phyloP scores from a whole-genome alignment of 345 rosid genomes.

The Erysimum cheiranthoides region DNA sequence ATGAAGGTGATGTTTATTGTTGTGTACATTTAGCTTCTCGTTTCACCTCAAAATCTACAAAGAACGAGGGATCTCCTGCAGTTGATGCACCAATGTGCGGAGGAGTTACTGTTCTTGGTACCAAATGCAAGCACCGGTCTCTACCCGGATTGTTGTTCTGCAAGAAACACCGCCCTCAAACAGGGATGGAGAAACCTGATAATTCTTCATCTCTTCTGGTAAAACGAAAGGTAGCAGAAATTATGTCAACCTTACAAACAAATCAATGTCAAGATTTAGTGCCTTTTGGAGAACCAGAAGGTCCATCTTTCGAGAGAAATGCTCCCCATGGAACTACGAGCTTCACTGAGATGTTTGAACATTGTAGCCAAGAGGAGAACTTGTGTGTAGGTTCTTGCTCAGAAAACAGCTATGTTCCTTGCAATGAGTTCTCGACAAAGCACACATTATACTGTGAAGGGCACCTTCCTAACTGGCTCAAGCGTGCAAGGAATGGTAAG shows the following conservation, averaged over 20 bases:
- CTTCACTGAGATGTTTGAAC: slow-evolving; percentile 56
- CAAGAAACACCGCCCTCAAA: slow-evolving; percentile 86
- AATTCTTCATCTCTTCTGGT: slow-evolving; percentile 46
- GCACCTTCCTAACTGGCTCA: slow-evolving; percentile 99
- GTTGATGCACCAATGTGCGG: slow-evolving; percentile 77
- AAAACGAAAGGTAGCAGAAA: slow-evolving; percentile 66
- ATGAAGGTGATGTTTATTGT: slow-evolving; percentile 95
- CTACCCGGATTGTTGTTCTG: slow-evolving; percentile 80
- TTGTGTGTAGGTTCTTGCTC: slow-evolving; percentile 72
- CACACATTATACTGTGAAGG: slow-evolving; percentile 82
- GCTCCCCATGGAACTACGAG: slow-evolving; percentile 48
- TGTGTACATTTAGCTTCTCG: slow-evolving; percentile 99
- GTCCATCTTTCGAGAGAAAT: slow-evolving; percentile 48
- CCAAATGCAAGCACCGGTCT: slow-evolving; percentile 92
- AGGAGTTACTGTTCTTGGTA: slow-evolving; percentile 97
- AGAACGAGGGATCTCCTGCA: slow-evolving; percentile 60
- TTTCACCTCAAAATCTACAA: slow-evolving; percentile 65
- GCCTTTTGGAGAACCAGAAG: slow-evolving; percentile 53
- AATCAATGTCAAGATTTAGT: slow-evolving; percentile 56
- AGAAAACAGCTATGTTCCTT: slow-evolving; percentile 53
- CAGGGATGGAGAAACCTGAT: slow-evolving; percentile 40
- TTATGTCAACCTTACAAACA: slow-evolving; percentile 50
- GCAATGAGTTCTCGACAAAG: slow-evolving; percentile 73
- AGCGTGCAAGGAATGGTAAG: slow-evolving; percentile 98
- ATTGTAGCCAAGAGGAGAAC: slow-evolving; percentile 53